These are phyloP conservation scores for Pterocarpus macrocarpus DNA, from an alignment of 306 rosid species.

Conservation along the genomic window DNA sequence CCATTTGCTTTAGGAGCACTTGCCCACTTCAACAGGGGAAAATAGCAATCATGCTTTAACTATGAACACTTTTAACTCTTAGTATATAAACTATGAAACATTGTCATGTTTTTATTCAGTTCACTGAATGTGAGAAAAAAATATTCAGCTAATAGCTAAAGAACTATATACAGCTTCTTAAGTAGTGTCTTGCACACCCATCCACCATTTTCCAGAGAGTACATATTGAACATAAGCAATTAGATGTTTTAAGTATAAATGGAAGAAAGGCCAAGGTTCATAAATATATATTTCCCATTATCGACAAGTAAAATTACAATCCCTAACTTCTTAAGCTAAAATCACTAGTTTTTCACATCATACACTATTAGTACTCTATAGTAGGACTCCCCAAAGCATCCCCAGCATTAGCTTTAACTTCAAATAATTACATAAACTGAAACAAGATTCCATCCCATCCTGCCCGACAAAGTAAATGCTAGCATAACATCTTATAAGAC, in stretches of 20 bases:
- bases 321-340: too few relatives aligned
- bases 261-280: not conserved
- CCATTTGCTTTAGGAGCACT: not conserved
- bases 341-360: too few relatives aligned
- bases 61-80: not conserved
- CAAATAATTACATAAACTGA: not conserved
- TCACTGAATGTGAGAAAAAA: conserved; percentile 29
- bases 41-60: conserved; percentile 29
- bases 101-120: conserved; percentile 23
- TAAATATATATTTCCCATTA: too few relatives aligned
- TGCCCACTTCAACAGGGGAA: conserved; percentile 20
- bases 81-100: conserved; percentile 27
- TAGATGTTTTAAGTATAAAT: not conserved
- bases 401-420: too few relatives aligned
- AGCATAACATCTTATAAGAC: conserved; percentile 2
- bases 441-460: conserved; percentile 1
- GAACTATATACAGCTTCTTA: conserved; percentile 11
- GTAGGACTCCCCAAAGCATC: too few relatives aligned
- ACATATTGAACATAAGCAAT: conserved; percentile 12
- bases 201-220: conserved; percentile 12
- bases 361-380: too few relatives aligned
- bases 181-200: conserved; percentile 8
- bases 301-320: too few relatives aligned
- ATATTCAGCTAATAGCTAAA: conserved; percentile 9
- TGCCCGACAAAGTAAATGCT: not conserved